phyloP scores from a whole-genome alignment of 202 grass and related monocot species.

The Carex sylvatica region DNA sequence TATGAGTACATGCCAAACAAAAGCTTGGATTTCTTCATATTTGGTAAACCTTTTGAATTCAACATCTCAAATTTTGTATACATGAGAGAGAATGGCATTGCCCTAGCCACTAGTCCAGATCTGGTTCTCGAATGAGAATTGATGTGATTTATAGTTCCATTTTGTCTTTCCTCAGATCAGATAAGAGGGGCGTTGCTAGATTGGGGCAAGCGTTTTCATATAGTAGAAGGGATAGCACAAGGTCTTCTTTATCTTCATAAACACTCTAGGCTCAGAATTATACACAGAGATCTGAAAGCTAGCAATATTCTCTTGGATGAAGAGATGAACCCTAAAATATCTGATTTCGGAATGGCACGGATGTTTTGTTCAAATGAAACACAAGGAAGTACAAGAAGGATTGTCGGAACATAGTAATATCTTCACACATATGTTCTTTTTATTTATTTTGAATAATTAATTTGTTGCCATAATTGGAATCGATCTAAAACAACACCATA shows the following conservation, averaged over 20 bases:
- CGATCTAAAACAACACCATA: neutral
- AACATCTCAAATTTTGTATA: neutral
- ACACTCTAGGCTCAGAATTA: neutral
- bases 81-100: neutral
- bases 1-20: slow-evolving; percentile 2
- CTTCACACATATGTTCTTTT: neutral
- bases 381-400: slow-evolving; percentile 11
- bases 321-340: slow-evolving; percentile 12
- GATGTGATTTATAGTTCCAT: neutral
- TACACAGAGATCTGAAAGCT: neutral
- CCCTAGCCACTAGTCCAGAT: no score
- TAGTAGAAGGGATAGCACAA: slow-evolving; percentile 1
- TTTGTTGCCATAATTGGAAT: neutral
- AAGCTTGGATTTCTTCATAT: slow-evolving; percentile 14
- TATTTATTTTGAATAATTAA: neutral
- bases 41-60: neutral
- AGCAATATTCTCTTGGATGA: slow-evolving; percentile 17
- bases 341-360: neutral
- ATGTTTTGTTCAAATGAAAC: slow-evolving; percentile 9
- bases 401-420: slow-evolving; percentile 9
- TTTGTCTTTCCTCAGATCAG: neutral
- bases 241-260: slow-evolving; percentile 4
- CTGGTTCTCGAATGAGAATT: no score
- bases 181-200: neutral
- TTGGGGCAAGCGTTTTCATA: neutral